Evolutionary conservation across 176 grass and related monocot genomes (phyloP).

Genomic region (Oryza meridionalis): DNA sequence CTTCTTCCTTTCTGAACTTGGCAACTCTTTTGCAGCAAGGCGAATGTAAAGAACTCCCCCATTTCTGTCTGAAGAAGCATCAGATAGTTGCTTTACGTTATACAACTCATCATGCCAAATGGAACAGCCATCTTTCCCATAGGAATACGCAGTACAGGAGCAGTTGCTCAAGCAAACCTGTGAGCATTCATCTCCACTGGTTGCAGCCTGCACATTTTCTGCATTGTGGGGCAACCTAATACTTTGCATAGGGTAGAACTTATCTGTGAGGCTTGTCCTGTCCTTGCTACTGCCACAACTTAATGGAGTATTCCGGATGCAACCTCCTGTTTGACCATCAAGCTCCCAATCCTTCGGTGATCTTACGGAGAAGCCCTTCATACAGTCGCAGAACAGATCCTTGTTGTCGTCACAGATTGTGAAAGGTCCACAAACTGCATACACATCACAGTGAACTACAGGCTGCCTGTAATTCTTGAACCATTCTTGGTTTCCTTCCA

Average conservation of each 20-base stretch:
- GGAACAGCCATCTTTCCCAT: constrained; percentile 23
- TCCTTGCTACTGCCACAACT: constrained; percentile 30
- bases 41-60: constrained; percentile 56
- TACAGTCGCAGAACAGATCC: constrained; percentile 40
- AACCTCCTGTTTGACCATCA: constrained; percentile 46
- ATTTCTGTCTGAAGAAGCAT: not conserved
- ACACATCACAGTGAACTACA: constrained; percentile 36
- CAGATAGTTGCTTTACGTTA: constrained; percentile 42
- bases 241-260: constrained; percentile 45
- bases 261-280: constrained; percentile 17
- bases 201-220: not conserved
- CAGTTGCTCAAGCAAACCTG: constrained; percentile 50
- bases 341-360: constrained; percentile 42
- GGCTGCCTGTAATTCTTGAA: constrained; percentile 12
- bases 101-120: constrained; percentile 52
- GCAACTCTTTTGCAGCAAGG: constrained; percentile 49
- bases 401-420: constrained; percentile 39
- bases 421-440: constrained; percentile 59
- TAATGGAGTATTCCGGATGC: constrained; percentile 48
- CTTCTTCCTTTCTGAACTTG: not conserved
- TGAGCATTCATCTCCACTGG: constrained; percentile 40
- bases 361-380: constrained; percentile 51
- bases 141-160: constrained; percentile 56
- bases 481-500: constrained; percentile 30
- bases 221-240: constrained; percentile 30